These are phyloP conservation scores for Forsythia suspensa DNA, from an alignment of 257 asterid species.

Conservation along the genomic window DNA sequence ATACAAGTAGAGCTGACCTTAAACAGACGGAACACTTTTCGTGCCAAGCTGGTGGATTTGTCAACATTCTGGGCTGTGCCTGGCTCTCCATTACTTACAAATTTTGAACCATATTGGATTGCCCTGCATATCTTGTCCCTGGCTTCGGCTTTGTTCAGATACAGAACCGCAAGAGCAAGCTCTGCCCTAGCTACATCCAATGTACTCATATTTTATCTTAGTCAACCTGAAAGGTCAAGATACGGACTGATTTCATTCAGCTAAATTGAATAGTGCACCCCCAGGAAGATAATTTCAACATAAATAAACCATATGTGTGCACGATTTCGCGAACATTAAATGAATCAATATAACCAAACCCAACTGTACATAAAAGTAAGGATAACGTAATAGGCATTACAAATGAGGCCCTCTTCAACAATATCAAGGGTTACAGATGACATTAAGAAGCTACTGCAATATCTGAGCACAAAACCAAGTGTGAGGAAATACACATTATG, in stretches of 20 bases:
- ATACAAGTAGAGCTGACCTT: slow-evolving; percentile 52
- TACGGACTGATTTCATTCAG: slow-evolving; percentile 6
- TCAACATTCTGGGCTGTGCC: slow-evolving; percentile 94
- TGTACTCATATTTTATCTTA: slow-evolving; percentile 53
- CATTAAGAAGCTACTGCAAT: neutral
- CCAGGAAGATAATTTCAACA: neutral
- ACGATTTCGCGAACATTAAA: neutral
- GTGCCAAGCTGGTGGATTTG: slow-evolving; percentile 89
- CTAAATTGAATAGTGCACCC: neutral
- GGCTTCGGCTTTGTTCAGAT: slow-evolving; percentile 94
- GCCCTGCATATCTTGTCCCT: slow-evolving; percentile 99
- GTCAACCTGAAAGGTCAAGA: slow-evolving; percentile 38
- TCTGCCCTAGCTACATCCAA: slow-evolving; percentile 87
- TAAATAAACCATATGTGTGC: neutral
- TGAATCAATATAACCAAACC: neutral
- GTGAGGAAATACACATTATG: neutral
- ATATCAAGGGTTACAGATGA: neutral
- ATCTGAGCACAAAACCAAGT: neutral
- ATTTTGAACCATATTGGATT: slow-evolving; percentile 93
- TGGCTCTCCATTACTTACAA: slow-evolving; percentile 89
- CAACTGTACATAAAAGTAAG: neutral
- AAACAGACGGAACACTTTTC: slow-evolving; percentile 94
- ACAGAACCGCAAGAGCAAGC: slow-evolving; percentile 87
- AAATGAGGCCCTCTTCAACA: neutral
- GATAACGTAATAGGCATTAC: neutral